Evolutionary conservation across 169 alveolate species (phyloP), one percentile per base, ranked within the genome.

Genomic region (Plasmodium sp.): DNA sequence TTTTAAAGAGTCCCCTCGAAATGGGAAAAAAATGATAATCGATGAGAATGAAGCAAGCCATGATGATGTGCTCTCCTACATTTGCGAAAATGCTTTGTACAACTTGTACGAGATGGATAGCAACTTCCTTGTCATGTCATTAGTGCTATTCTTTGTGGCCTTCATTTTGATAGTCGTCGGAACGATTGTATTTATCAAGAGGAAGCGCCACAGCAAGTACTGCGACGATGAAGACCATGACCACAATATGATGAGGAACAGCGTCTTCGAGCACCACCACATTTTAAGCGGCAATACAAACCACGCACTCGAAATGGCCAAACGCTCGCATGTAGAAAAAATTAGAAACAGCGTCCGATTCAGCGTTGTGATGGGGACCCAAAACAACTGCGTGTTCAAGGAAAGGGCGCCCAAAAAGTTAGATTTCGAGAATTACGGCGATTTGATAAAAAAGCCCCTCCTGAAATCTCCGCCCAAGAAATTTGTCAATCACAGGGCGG

Each of bases 21-120:
- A 12, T 75, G 93, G 93, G n/a, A 86, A 86, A 36, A 75, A 27
- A 34, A 71, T 71, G 31, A 22, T 9, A 27, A 54, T 86, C 43
- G 93, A 75, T 86, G 45, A 6, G 14, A 75, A 75, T 86, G 93
- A 86, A 36, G 84, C 86, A 27, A 54, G 31, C 2, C 10, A 86
- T 86, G 93, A 86, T 86, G 93, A 86, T 36, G 34, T 86, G n/a
- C 48, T 86, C 10, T 86, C 93, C 31, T 86, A 75, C 6, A 86
- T 86, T 12, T 86, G 93, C 77, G 93, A 86, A 75, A 86, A 86
- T 43, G 85, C 93, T 2, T 51, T 86, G 75, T 86, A 75, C 67
- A 86, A 86, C 56, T 86, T 86, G 54, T 77, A 86, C 22, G 93
- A 86, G 80, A 22, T 31, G 41, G 85, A 85, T 36, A 54, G 56